Percentiles rank a stretch among this genome's conserved stretches.
Evolutionary conservation across 768 basidiomycete genomes (phyloP).

Genomic region (Suillus plorans): DNA sequence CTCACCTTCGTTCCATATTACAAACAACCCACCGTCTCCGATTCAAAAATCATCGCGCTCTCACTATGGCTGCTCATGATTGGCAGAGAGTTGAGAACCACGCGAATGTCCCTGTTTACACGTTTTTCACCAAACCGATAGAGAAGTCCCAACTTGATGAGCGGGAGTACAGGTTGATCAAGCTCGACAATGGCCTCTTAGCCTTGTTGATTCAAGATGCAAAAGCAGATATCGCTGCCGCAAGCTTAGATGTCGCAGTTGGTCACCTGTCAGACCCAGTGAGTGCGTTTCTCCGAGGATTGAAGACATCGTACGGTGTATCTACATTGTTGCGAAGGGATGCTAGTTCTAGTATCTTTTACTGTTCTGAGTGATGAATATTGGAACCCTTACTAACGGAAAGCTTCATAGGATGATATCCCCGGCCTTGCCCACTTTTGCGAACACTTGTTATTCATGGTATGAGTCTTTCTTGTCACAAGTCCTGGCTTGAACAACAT

Average conservation of each 20-base stretch:
- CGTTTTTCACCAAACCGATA: slow-evolving; percentile 57
- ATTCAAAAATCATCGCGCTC: slow-evolving; percentile 9
- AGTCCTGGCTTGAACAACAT: slow-evolving; percentile 4
- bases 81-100: slow-evolving; percentile 20
- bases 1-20: not conserved
- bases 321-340: not conserved
- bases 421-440: slow-evolving; percentile 94
- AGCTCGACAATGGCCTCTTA: slow-evolving; percentile 87
- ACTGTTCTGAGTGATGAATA: not conserved
- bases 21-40: not conserved
- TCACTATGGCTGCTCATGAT: slow-evolving; percentile 24
- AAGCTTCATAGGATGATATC: slow-evolving; percentile 65
- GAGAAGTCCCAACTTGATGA: slow-evolving; percentile 77
- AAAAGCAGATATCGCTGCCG: slow-evolving; percentile 91
- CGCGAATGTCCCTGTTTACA: slow-evolving; percentile 42
- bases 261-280: slow-evolving; percentile 94
- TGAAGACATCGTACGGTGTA: not conserved
- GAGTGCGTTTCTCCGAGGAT: slow-evolving; percentile 28
- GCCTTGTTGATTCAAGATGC: slow-evolving; percentile 82
- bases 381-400: not conserved
- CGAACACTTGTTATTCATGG: slow-evolving; percentile 96
- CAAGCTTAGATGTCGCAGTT: slow-evolving; percentile 91
- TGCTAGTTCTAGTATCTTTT: not conserved
- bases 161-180: slow-evolving; percentile 77
- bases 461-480: slow-evolving; percentile 33